Percentiles rank a stretch among this genome's conserved stretches.
Evolutionary conservation across 1,284 basidiomycete genomes (phyloP).

Genomic region (Thelephora terrestris): DNA sequence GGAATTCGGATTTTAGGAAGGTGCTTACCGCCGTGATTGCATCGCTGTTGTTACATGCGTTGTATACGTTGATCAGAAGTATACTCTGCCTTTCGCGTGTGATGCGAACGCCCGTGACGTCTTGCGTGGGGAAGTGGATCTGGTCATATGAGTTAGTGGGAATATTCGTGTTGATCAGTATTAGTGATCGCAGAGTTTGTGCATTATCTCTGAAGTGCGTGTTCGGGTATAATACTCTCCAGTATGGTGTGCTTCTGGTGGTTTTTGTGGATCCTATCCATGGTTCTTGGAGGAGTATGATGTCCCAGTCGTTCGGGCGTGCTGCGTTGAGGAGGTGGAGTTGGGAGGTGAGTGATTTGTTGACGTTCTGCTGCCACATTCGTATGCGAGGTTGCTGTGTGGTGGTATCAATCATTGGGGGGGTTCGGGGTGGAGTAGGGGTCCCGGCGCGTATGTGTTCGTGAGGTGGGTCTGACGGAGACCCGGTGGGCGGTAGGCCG

Average conservation of each 20-base stretch:
- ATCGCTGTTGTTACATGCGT: constrained; percentile 1
- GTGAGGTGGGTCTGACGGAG: no score
- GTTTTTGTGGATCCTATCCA: constrained; percentile 14
- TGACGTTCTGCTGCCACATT: constrained; percentile 20
- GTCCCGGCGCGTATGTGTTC: no score
- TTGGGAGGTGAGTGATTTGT: constrained; percentile 19
- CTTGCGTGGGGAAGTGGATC: constrained; percentile 14
- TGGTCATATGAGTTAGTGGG: constrained; percentile 17
- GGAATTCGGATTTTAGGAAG: neutral
- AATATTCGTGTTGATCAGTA: constrained; percentile 20
- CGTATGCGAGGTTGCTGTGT: no score
- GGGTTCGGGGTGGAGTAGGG: no score
- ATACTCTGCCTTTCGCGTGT: no score
- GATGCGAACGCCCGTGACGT: constrained; percentile 16
- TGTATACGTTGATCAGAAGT: constrained; percentile 12
- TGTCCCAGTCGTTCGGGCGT: constrained; percentile 15
- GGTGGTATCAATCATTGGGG: no score
- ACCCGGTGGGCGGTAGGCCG: no score
- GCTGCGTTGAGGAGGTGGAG: constrained; percentile 14
- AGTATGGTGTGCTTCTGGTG: constrained; percentile 12
- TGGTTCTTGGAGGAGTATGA: constrained; percentile 26
- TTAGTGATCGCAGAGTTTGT: constrained; percentile 14
- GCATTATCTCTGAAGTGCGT: constrained; percentile 6
- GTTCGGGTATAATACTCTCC: constrained; percentile 21
- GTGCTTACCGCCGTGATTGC: neutral